Base-by-base conservation (phyloP, 257 asterid genomes). In the Petrea volubilis region DNA sequence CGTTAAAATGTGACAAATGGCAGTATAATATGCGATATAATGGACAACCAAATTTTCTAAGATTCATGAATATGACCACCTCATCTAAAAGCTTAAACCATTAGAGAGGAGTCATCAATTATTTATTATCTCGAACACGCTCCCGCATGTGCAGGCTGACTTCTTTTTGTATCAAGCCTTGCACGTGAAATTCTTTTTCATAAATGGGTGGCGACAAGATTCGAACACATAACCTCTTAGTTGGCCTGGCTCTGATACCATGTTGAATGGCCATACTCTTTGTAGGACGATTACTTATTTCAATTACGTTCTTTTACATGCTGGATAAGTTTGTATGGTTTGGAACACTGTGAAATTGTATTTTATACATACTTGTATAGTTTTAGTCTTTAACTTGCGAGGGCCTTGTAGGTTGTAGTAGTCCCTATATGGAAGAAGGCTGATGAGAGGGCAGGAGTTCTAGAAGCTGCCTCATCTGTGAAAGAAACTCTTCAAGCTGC, bases 371-470 rank as follows among this genome's bases (percentile, higher is more conserved):
- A 36, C 60, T 74, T 44, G 57, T 55, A 17, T 34, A 63, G 36
- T 64, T 70, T 57, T 66, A 10, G 15, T 51, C 15, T 67, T 67
- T 68, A 56, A 67, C 63, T 34, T 43, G 50, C 60, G 68, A 59
- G 44, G 47, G 41, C 62, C 75, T 66, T 81, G 66, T 87, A 95
- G 99, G 96, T 95, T 44, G 78, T 95, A 66, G 83, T 95, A 49
- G 90, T 92, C 65, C 99, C 98, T 67, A 92, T 95, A 79, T 92
- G 96, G 96, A 95, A 88, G 87, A 90, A 95, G 81, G 80, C 75
- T 36, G 86, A 87, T 46, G 97, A 92, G 74, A 90, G 72, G 81
- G 70, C 77, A 5, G 96, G 83, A 52, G 96, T 95, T 67, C 82
- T 92, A 67, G 79, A 75, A 67, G 92, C 96, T 63, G 86, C 96